Percentiles rank a stretch among this genome's conserved stretches.
phyloP scores from a whole-genome alignment of 1,284 basidiomycete genomes.

The Porogramme epimiltina region DNA sequence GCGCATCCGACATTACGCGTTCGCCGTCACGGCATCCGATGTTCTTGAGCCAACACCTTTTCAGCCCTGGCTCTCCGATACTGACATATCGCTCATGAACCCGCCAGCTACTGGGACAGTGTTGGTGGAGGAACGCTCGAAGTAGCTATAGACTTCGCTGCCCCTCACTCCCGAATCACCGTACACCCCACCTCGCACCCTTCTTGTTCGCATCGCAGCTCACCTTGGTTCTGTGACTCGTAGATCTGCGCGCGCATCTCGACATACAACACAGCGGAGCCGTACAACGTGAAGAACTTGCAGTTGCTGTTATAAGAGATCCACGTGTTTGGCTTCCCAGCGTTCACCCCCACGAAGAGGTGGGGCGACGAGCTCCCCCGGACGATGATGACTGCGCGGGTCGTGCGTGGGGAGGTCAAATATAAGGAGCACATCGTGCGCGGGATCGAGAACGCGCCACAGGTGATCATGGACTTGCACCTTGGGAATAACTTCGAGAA shows the following conservation, averaged over 20 bases:
- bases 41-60: too few relatives aligned
- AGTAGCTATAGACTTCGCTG: too few relatives aligned
- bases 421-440: slow-evolving; percentile 54
- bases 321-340: slow-evolving; percentile 63
- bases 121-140: too few relatives aligned
- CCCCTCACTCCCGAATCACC: too few relatives aligned
- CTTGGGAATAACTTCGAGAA: slow-evolving; percentile 62
- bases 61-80: too few relatives aligned
- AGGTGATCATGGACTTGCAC: slow-evolving; percentile 54
- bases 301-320: slow-evolving; percentile 51
- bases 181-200: too few relatives aligned
- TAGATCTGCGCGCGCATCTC: slow-evolving; percentile 37
- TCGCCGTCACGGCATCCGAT: too few relatives aligned
- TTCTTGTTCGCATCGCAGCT: too few relatives aligned
- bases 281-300: slow-evolving; percentile 33
- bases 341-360: slow-evolving; percentile 40
- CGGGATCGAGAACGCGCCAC: slow-evolving; percentile 53
- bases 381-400: slow-evolving; percentile 47
- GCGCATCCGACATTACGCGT: too few relatives aligned
- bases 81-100: too few relatives aligned
- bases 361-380: slow-evolving; percentile 48
- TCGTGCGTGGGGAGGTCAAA: slow-evolving; percentile 62
- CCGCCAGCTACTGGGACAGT: too few relatives aligned
- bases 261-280: slow-evolving; percentile 29
- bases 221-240: too few relatives aligned